Conservation (phyloP, 2,329 filamentous ascomycete genomes). For the Escovopsis sp. region DNA sequence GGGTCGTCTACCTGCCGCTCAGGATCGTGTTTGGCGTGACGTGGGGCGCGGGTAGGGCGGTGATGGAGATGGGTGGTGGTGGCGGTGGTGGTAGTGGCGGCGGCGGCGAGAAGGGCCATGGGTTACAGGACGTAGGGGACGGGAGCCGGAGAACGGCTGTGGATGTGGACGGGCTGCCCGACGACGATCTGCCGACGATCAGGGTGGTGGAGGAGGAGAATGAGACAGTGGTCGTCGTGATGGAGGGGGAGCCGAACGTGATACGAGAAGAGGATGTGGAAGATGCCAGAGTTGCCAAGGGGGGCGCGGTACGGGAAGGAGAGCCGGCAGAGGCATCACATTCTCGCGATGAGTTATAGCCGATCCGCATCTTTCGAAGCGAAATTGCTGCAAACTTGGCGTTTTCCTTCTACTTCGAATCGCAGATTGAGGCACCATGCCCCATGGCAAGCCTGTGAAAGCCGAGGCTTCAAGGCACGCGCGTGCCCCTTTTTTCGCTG, state of each 20-base stretch:
- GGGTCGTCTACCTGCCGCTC: slow-evolving; percentile 74
- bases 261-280: slow-evolving; percentile 7
- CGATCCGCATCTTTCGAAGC: no score
- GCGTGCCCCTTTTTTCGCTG: no score
- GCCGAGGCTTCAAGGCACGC: no score
- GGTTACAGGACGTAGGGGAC: background rate
- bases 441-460: no score
- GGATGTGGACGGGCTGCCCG: slow-evolving; percentile 20
- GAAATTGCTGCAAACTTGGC: no score
- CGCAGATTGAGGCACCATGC: no score
- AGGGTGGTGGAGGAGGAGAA: slow-evolving; percentile 22
- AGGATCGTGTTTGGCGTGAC: slow-evolving; percentile 46
- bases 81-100: slow-evolving; percentile 11
- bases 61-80: slow-evolving; percentile 24
- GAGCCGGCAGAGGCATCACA: slow-evolving; percentile 13
- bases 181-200: slow-evolving; percentile 32
- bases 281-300: background rate
- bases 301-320: slow-evolving; percentile 9
- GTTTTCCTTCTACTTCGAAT: no score
- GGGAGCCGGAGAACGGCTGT: slow-evolving; percentile 14
- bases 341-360: slow-evolving; percentile 23
- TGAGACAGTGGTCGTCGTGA: slow-evolving; percentile 11
- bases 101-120: slow-evolving; percentile 14
- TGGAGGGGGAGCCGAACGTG: slow-evolving; percentile 12
- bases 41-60: slow-evolving; percentile 37